Percentiles rank a stretch among this genome's conserved stretches.
Evolutionary conservation across 2,329 filamentous ascomycete genomes (phyloP).

Genomic region (Neofusicoccum parvum): DNA sequence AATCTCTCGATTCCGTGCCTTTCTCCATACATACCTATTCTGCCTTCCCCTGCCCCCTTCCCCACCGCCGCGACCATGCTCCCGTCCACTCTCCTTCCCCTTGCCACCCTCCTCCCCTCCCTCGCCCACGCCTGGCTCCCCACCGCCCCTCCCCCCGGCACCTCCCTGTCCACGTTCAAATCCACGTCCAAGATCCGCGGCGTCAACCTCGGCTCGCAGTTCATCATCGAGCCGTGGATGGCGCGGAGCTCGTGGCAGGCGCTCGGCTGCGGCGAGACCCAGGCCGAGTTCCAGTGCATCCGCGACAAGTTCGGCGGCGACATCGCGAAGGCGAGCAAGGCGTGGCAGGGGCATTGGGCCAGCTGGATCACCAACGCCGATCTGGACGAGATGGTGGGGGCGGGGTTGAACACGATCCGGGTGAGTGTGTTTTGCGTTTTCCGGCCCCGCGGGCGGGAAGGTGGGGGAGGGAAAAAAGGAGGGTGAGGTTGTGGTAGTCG

Average conservation of each 20-base stretch:
- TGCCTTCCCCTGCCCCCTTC: background rate
- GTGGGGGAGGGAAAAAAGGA: background rate
- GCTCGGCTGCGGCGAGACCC: conserved; percentile 51
- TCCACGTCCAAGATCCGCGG: conserved; percentile 52
- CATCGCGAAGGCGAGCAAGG: conserved; percentile 46
- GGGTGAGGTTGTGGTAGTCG: background rate
- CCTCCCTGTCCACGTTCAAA: background rate
- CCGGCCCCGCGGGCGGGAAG: background rate
- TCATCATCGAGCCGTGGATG: conserved; percentile 60
- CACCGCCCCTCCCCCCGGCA: background rate
- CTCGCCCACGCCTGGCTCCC: conserved; percentile 16
- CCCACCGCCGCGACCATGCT: background rate
- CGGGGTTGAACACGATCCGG: conserved; percentile 57
- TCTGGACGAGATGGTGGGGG: conserved; percentile 52
- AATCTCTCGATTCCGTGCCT: background rate
- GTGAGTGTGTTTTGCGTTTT: background rate
- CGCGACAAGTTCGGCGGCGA: background rate
- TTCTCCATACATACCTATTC: background rate
- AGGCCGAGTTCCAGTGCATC: conserved; percentile 60
- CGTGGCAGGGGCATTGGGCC: conserved; percentile 55
- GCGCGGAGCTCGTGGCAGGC: conserved; percentile 46
- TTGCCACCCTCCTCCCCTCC: background rate
- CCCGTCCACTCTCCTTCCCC: background rate
- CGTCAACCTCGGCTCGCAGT: conserved; percentile 57
- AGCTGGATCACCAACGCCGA: conserved; percentile 54